Evolutionary conservation across 306 rosid species (phyloP), one percentile per base, ranked within the genome.

Genomic region (Sechiopsis laciniata): DNA sequence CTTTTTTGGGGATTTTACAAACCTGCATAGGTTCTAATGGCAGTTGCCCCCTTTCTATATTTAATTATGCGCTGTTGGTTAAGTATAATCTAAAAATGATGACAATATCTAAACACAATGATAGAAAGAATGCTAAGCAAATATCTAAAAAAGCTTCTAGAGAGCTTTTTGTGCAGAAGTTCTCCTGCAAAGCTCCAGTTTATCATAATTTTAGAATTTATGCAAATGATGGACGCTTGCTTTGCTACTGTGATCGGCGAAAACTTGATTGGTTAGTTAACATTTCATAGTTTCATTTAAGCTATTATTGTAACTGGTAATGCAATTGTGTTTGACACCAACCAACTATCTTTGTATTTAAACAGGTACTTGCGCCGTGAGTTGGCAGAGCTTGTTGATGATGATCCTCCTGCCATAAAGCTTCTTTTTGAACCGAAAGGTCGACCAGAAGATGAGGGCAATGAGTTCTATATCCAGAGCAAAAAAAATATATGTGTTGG

Each of bases 351-450:
- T 53, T 76, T 71, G 54, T 80, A 46, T 56, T 24, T 64, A 59
- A 77, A 75, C 81, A 90, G 99, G 99, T 94, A 91, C 82, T 83
- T 94, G 75, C 83, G 46, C 45, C 89, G 96, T 52, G 86, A 87
- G 80, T 83, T 94, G 22, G 97, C 96, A 20, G 92, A 89, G 81
- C 85, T 90, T 74, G 63, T 94, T 58, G 97, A 89, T 15, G 92
- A 87, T 21, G 81, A 89, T 35, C 95, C 99, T 32, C 96, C 92
- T 64, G 97, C 91, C 58, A 94, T 94, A 76, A 87, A 85, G 90
- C 97, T 94, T 84, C 97, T 87, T 75, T 94, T 94, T 74, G 96
- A 94, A 85, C 97, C 99, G 74, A 91, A 94, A 84, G 99, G 99
- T 62, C 99, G 95, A 24, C 99, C 99, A 11, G 99, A 91, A 84